Percentiles rank a stretch among this genome's conserved stretches.
Conservation (phyloP, 768 basidiomycete species). For the Fibroporia radiculosa region DNA sequence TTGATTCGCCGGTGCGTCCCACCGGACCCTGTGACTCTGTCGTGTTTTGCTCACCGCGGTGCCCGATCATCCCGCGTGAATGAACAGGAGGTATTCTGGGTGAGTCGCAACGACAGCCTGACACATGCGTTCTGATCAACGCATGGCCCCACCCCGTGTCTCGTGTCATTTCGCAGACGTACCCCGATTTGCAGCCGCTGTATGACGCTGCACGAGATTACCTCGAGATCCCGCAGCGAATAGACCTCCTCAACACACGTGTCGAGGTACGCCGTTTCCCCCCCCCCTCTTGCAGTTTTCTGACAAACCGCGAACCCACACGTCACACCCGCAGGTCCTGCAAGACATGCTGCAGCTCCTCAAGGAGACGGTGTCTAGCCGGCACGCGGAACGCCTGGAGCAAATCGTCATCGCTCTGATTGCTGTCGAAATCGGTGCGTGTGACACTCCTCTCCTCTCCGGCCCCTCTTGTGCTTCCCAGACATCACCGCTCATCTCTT, state of each 20-base stretch:
- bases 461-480: not conserved
- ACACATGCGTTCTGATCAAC: not conserved
- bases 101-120: slow-evolving; percentile 26
- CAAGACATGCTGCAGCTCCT: slow-evolving; percentile 96
- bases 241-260: slow-evolving; percentile 86
- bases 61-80: not conserved
- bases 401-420: slow-evolving; percentile 91
- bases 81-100: slow-evolving; percentile 88
- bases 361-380: slow-evolving; percentile 89
- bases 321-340: slow-evolving; percentile 49
- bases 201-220: slow-evolving; percentile 93
- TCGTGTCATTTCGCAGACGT: slow-evolving; percentile 46
- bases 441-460: too few species aligned
- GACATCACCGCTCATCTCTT: slow-evolving; percentile 8
- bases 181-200: slow-evolving; percentile 89
- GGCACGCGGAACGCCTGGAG: slow-evolving; percentile 86
- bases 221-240: slow-evolving; percentile 90
- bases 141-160: not conserved
- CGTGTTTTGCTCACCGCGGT: slow-evolving; percentile 1
- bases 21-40: slow-evolving; percentile 5
- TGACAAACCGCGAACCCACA: not conserved
- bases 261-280: slow-evolving; percentile 64
- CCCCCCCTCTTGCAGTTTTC: not conserved
- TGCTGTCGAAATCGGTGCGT: slow-evolving; percentile 75
- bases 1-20: slow-evolving; percentile 80